A percentile compares a stretch with the other conserved stretches of the same genome.
Conservation (phyloP, 257 asterid species). For the Leonotis leonurus region DNA sequence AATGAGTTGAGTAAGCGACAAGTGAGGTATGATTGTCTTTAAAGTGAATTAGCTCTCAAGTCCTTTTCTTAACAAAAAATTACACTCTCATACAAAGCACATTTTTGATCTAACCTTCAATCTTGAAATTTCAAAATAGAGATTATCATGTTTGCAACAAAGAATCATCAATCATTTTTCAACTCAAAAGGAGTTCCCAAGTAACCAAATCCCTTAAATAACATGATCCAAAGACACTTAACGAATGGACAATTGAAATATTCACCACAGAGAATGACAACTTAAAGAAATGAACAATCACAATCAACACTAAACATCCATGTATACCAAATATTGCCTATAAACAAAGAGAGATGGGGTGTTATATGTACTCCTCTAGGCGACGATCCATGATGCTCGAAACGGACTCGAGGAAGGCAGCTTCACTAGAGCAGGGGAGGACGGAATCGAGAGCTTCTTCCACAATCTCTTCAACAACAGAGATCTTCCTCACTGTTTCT, state of each 20-base stretch:
- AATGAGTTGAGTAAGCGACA: slow-evolving; percentile 23
- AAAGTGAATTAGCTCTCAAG: slow-evolving; percentile 33
- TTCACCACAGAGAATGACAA: slow-evolving; percentile 10
- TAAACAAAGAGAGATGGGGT: no score
- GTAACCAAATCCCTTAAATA: slow-evolving; percentile 8
- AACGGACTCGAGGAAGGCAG: slow-evolving; percentile 56
- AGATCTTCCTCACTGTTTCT: slow-evolving; percentile 50
- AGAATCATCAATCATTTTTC: neutral
- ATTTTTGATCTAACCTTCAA: no score
- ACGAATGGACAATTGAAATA: neutral
- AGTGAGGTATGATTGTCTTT: slow-evolving; percentile 40
- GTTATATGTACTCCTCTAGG: slow-evolving; percentile 38
- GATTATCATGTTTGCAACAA: no score
- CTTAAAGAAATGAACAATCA: slow-evolving; percentile 13
- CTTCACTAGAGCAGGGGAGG: slow-evolving; percentile 66
- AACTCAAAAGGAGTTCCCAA: neutral
- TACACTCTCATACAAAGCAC: no score
- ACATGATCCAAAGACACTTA: slow-evolving; percentile 17
- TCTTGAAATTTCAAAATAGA: neutral
- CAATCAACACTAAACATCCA: slow-evolving; percentile 21
- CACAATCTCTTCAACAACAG: slow-evolving; percentile 66
- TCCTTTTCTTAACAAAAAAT: slow-evolving; percentile 13
- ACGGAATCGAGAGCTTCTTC: slow-evolving; percentile 58
- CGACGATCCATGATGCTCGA: slow-evolving; percentile 54
- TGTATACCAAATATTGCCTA: no score